Percentiles rank a stretch among this genome's conserved stretches.
phyloP scores from a whole-genome alignment of 352 stramenopile species.

The Phytophthora citricola region DNA sequence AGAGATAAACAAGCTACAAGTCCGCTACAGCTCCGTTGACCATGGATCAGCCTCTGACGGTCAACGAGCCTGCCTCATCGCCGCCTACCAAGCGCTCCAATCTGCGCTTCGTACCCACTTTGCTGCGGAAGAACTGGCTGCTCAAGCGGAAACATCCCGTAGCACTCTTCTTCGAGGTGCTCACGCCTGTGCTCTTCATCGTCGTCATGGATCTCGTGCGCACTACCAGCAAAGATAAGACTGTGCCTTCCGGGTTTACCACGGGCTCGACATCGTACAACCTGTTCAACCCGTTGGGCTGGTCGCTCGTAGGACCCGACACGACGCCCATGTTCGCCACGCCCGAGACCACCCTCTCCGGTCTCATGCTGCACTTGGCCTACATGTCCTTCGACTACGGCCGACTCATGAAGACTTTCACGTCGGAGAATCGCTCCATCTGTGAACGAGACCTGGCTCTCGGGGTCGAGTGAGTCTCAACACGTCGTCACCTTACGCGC shows the following conservation, averaged over 20 bases:
- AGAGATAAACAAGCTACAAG: background rate
- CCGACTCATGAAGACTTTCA: conserved; percentile 43
- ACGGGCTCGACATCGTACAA: conserved; percentile 39
- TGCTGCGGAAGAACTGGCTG: conserved; percentile 83
- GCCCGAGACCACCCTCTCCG: conserved; percentile 67
- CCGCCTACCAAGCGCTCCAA: conserved; percentile 20
- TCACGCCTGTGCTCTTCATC: conserved; percentile 69
- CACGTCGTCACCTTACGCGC: conserved; percentile 26
- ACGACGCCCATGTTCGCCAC: conserved; percentile 49
- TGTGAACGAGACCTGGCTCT: conserved; percentile 31
- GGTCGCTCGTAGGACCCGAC: conserved; percentile 38
- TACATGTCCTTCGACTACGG: conserved; percentile 38
- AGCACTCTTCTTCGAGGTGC: conserved; percentile 59
- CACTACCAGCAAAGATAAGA: conserved; percentile 38
- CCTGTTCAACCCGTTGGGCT: conserved; percentile 48
- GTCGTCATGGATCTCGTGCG: conserved; percentile 66
- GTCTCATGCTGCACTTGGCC: conserved; percentile 59
- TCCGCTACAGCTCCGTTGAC: background rate
- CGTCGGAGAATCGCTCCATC: conserved; percentile 31
- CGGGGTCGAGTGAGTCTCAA: conserved; percentile 34
- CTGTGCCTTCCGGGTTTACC: conserved; percentile 48
- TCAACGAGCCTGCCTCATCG: conserved; percentile 7
- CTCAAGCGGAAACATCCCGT: conserved; percentile 75
- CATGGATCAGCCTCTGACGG: conserved; percentile 33
- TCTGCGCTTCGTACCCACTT: conserved; percentile 55